These are phyloP conservation scores for Talinum fruticosum DNA, from an alignment of 148 eudicot species.

Conservation along the genomic window DNA sequence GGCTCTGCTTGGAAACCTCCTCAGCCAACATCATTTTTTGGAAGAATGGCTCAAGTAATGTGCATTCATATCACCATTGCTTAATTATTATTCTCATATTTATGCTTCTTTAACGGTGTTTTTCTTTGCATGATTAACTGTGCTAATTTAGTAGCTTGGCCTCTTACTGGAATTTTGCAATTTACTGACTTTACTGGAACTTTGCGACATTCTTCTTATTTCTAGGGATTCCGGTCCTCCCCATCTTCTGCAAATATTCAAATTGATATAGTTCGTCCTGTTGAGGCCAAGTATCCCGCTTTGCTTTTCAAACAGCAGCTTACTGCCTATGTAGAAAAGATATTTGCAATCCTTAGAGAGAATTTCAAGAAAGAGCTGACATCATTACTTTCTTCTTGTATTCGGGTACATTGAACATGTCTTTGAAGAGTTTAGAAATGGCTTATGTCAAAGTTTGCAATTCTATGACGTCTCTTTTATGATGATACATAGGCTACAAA, in stretches of 20 bases:
- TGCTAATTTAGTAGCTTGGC: neutral
- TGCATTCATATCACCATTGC: slow-evolving; percentile 5
- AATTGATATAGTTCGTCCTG: slow-evolving; percentile 54
- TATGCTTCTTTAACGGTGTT: neutral
- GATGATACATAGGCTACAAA: slow-evolving; percentile 42
- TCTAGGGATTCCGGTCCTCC: slow-evolving; percentile 74
- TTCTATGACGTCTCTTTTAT: slow-evolving; percentile 14
- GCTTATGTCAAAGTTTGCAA: neutral
- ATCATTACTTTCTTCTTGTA: slow-evolving; percentile 60
- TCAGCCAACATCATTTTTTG: slow-evolving; percentile 78
- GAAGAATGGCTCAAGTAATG: slow-evolving; percentile 80
- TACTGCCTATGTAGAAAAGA: slow-evolving; percentile 89
- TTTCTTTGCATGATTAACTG: neutral
- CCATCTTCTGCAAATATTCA: slow-evolving; percentile 56
- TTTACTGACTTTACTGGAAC: neutral
- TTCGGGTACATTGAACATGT: slow-evolving; percentile 47
- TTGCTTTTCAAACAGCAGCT: slow-evolving; percentile 94
- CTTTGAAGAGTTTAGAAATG: slow-evolving; percentile 2
- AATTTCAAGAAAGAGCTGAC: slow-evolving; percentile 63
- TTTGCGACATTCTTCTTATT: neutral
- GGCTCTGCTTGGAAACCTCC: slow-evolving; percentile 60
- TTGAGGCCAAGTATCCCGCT: slow-evolving; percentile 93
- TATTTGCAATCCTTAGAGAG: slow-evolving; percentile 73
- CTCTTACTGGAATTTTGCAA: neutral
- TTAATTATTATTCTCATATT: neutral